phyloP scores from a whole-genome alignment of 257 asterid species.

The Nicotiana tabacum region DNA sequence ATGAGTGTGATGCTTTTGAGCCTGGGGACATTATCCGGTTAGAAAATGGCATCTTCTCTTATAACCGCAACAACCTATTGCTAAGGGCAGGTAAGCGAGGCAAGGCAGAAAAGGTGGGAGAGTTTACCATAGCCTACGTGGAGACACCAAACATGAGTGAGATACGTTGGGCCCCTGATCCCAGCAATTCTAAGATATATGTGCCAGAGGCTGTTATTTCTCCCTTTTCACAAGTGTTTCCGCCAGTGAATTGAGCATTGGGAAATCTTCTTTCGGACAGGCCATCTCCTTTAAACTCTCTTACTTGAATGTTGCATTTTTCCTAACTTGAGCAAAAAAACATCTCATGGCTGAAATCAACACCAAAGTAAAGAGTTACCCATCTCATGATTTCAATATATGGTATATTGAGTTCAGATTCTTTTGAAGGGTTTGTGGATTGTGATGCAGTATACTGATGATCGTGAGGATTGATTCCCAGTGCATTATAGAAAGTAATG shows the following conservation, averaged over 20 bases:
- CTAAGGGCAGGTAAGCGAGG: conserved; percentile 75
- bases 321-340: neutral
- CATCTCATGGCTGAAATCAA: neutral
- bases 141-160: conserved; percentile 74
- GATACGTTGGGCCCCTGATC: conserved; percentile 54
- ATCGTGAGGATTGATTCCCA: neutral
- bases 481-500: neutral
- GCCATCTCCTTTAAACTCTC: neutral
- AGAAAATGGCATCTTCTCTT: conserved; percentile 58
- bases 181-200: conserved; percentile 29
- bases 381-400: neutral
- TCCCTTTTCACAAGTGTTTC: conserved; percentile 43
- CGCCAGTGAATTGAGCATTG: conserved; percentile 26
- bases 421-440: neutral
- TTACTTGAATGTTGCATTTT: neutral
- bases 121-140: conserved; percentile 53
- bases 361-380: neutral
- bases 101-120: conserved; percentile 51
- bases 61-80: conserved; percentile 35
- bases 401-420: neutral
- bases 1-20: conserved; percentile 61
- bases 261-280: neutral
- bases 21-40: conserved; percentile 50
- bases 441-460: neutral
- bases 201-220: conserved; percentile 43